Conservation (phyloP, 2,329 filamentous ascomycete genomes). For the Aureobasidium lini region DNA sequence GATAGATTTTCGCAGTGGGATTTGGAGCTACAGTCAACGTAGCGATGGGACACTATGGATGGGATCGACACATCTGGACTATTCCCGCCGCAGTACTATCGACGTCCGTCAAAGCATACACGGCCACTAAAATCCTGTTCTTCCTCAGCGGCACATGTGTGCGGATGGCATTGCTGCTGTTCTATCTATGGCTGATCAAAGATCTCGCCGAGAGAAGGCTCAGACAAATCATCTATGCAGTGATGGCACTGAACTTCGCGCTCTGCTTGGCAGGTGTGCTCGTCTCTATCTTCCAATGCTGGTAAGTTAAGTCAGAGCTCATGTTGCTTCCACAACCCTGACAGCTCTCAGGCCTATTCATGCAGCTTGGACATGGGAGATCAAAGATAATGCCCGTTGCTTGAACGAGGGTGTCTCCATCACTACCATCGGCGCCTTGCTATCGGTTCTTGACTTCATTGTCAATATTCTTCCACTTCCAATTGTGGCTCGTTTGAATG, state of each 20-base stretch:
- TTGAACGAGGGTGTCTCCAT: conserved; percentile 34
- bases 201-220: conserved; percentile 33
- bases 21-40: conserved; percentile 33
- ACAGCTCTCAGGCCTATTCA: conserved; percentile 26
- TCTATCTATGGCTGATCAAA: conserved; percentile 39
- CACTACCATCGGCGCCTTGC: conserved; percentile 34
- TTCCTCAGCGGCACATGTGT: conserved; percentile 36
- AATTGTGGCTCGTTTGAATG: conserved; percentile 34
- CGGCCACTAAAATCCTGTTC: conserved; percentile 37
- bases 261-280: conserved; percentile 32
- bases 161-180: conserved; percentile 36
- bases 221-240: conserved; percentile 32
- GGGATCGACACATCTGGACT: conserved; percentile 38
- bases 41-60: conserved; percentile 34
- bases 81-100: conserved; percentile 24
- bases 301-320: conserved; percentile 19
- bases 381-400: conserved; percentile 27
- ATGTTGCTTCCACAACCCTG: neutral
- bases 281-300: conserved; percentile 33
- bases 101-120: conserved; percentile 31
- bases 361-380: conserved; percentile 35
- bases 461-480: conserved; percentile 38
- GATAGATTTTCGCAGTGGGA: conserved; percentile 32
- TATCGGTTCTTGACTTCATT: conserved; percentile 34
- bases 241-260: conserved; percentile 29